Evolutionary conservation across 345 rosid species (phyloP).

Genomic region (Syzygium oleosum): DNA sequence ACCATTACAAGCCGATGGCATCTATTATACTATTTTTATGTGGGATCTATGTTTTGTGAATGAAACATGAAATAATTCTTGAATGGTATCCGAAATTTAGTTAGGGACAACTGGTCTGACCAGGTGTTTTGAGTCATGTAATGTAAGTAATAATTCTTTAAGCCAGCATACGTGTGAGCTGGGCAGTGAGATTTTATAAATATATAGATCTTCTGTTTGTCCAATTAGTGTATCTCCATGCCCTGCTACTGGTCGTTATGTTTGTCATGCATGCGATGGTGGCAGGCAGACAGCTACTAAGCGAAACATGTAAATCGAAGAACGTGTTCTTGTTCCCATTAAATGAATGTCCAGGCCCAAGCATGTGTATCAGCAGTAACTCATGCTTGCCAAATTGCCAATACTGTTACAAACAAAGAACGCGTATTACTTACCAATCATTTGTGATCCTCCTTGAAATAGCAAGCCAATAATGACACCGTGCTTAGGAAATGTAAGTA

Average conservation of each 20-base stretch:
- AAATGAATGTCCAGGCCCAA: background rate
- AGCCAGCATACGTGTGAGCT: background rate
- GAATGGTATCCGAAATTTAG: background rate
- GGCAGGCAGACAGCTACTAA: background rate
- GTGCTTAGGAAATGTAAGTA: background rate
- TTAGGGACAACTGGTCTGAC: background rate
- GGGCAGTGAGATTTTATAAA: background rate
- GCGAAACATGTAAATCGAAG: background rate
- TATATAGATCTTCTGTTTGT: background rate
- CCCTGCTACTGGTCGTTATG: background rate
- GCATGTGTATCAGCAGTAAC: background rate
- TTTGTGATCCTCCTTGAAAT: background rate
- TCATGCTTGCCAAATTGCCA: background rate
- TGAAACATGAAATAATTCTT: background rate
- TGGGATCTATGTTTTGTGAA: background rate
- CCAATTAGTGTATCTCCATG: background rate
- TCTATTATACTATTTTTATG: background rate
- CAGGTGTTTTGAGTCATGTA: background rate
- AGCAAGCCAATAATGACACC: background rate
- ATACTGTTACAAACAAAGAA: background rate
- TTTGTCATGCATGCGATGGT: background rate
- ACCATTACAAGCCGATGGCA: background rate
- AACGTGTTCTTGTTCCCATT: background rate
- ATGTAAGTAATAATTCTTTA: background rate
- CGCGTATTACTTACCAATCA: background rate